phyloP scores from a whole-genome alignment of 2,329 filamentous ascomycete species.

The Teratosphaeriaceae sp. region DNA sequence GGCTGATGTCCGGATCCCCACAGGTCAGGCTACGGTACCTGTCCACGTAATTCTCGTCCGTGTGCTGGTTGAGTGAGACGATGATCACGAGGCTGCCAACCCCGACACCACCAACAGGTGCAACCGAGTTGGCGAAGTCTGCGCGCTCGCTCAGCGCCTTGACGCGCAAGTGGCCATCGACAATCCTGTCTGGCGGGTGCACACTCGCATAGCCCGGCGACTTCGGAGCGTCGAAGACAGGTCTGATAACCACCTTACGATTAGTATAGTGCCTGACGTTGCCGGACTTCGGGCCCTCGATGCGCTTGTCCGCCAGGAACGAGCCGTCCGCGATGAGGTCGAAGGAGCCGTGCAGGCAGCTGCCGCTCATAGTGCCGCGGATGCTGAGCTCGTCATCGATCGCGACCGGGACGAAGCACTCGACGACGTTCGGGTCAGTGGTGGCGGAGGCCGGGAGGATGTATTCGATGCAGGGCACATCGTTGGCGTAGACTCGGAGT shows the following conservation, averaged over 20 bases:
- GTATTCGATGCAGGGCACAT: constrained; percentile 27
- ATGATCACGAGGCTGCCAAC: constrained; percentile 17
- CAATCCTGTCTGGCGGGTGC: constrained; percentile 10
- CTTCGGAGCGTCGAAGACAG: constrained; percentile 10
- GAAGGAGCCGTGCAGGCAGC: constrained; percentile 23
- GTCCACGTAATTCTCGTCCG: constrained; percentile 11
- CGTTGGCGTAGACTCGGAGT: constrained; percentile 21
- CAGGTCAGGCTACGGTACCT: constrained; percentile 12
- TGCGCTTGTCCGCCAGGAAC: constrained; percentile 18
- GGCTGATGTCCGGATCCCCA: constrained; percentile 14
- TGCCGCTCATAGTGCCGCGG: constrained; percentile 27
- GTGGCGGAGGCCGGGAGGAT: constrained; percentile 23
- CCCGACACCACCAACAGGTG: constrained; percentile 7
- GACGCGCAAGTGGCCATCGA: constrained; percentile 18
- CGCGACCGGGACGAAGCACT: constrained; percentile 32
- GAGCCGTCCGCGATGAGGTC: constrained; percentile 35
- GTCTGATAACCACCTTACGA: constrained; percentile 9
- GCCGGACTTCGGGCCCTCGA: constrained; percentile 16
- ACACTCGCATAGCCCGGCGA: constrained; percentile 9
- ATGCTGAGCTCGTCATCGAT: constrained; percentile 28
- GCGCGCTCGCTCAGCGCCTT: constrained; percentile 9
- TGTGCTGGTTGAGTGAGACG: constrained; percentile 13
- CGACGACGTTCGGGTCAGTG: constrained; percentile 20
- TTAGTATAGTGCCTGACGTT: constrained; percentile 10
- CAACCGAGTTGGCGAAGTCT: not conserved